Conservation (phyloP, 2,329 filamentous ascomycete species). For the Penicillium sp. region DNA sequence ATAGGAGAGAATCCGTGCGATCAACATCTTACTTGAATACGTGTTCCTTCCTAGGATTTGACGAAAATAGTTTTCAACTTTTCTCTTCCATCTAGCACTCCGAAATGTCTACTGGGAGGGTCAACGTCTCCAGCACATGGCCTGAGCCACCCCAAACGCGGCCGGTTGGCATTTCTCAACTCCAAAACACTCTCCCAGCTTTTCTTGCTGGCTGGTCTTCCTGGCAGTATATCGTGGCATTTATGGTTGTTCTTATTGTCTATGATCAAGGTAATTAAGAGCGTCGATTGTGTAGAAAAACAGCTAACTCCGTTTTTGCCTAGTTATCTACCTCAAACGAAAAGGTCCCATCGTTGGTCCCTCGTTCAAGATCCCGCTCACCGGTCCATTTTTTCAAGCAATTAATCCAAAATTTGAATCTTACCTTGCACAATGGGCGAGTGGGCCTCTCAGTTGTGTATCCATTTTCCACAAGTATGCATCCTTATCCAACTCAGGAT, state of each 20-base stretch:
- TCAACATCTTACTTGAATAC: background rate
- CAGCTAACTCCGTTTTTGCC: background rate
- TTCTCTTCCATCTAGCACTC: background rate
- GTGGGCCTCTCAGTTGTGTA: slow-evolving; percentile 85
- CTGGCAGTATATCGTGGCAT: slow-evolving; percentile 43
- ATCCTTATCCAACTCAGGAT: background rate
- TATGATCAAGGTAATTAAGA: slow-evolving; percentile 75
- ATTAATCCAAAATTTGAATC: slow-evolving; percentile 80
- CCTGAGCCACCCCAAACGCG: slow-evolving; percentile 8
- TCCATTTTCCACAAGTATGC: slow-evolving; percentile 91
- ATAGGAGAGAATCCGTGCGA: background rate
- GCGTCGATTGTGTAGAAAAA: background rate
- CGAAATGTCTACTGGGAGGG: slow-evolving; percentile 10
- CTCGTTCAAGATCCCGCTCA: slow-evolving; percentile 69
- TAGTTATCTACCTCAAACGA: slow-evolving; percentile 66
- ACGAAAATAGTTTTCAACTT: background rate
- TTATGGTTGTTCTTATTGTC: slow-evolving; percentile 64
- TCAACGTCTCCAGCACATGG: slow-evolving; percentile 12
- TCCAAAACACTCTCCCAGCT: background rate
- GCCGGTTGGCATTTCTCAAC: background rate
- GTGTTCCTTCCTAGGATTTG: background rate
- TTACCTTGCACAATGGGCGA: slow-evolving; percentile 82
- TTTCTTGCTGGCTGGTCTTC: slow-evolving; percentile 40
- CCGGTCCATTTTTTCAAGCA: slow-evolving; percentile 83
- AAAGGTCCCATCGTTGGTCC: slow-evolving; percentile 72